Base-by-base conservation (phyloP, 1,139 yeast genomes). In the Yamadazyma mexicana region DNA sequence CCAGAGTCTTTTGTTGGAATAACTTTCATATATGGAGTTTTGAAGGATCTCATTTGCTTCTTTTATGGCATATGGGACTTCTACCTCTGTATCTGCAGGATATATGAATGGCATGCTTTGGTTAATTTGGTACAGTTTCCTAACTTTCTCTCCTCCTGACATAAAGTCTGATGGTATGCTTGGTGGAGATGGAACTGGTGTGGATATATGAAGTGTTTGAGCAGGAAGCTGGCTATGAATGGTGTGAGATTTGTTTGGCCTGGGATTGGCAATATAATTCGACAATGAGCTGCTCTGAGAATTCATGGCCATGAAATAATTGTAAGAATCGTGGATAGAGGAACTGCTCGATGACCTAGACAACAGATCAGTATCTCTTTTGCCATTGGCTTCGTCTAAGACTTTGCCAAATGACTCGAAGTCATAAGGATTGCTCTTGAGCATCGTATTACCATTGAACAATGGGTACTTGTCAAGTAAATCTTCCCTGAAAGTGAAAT, bases 151-250 rank as follows among this genome's bases (percentile, higher is more conserved):
- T 10, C 86, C 86, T 1, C 79, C 80, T 3, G 76, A 59, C 65
- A 73, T 66, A 40, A 62, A 72, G 34, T 72, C 77, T 4, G 75
- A 68, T 18, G 95, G 89, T 1, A 84, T 76, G 8, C 79, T 60
- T 0, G 87, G 83, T 0, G 96, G 96, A 0, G 96, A 85, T 1
- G 96, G 94, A 0, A 85, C 87, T 0, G 96, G 96, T 0, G 96
- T 88, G 0, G 96, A 91, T 14, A 89, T 73, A 58, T 89, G 96
- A 3, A 84, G 65, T 1, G 77, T 73, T 27, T 86, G 88, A 0
- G 79, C 70, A 0, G 87, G 86, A 15, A 83, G 60, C 33, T 78
- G 74, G 34, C 76, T 69, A 40, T 76, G 73, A 2, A 77, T 61
- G 5, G 82, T 73, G 44, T 83, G 86, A 2, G 71, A 58, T 46